Base-by-base conservation (phyloP, 306 rosid genomes). In the Mimosa pudica region DNA sequence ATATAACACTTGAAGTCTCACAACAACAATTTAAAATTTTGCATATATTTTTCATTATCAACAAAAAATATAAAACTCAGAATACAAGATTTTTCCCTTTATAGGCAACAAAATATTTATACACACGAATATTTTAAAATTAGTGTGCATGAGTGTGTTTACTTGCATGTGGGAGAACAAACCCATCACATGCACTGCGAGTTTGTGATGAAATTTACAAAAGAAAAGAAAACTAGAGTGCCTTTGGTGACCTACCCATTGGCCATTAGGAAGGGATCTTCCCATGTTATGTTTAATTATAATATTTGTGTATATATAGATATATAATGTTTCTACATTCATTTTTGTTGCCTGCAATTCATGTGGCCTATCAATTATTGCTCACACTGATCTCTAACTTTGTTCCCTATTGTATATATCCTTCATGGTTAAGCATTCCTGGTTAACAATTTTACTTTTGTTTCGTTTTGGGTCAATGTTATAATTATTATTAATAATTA, bases 81-180 rank as follows among this genome's bases (percentile, higher is more conserved):
- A 36, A 35, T 35, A 35, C 6, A 14, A 64, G 70, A 64, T 16
- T 2, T 65, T 6, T 35, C 7, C 14, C 0, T 5, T 36, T 36
- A 13, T 36, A 10, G 11, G 6, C 2, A 65, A 36, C 14, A 65
- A 16, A 3, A 6, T 63, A 16, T 32, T 62, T 4, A 10, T 11
- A 62, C 9, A n/a, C 18, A 55, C 10, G 12, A 10, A 61, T 32
- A 4, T 10, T 17, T 11, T 58, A 20, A 3, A 24, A 60, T 6
- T 9, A 60, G 66, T 24, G 35, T 60, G 65, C 10, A 16, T 24
- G 14, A 38, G 54, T 64, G 68, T 6, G 58, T 5, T 33, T 18
- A 16, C 16, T 46, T 77, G 89, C 96, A 91, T 91, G 97, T 91
- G 97, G 83, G 80, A 77, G 92, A 86, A 78, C 91, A 81, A 86